Conservation (phyloP, 176 grass and related monocot species). For the Canna indica region DNA sequence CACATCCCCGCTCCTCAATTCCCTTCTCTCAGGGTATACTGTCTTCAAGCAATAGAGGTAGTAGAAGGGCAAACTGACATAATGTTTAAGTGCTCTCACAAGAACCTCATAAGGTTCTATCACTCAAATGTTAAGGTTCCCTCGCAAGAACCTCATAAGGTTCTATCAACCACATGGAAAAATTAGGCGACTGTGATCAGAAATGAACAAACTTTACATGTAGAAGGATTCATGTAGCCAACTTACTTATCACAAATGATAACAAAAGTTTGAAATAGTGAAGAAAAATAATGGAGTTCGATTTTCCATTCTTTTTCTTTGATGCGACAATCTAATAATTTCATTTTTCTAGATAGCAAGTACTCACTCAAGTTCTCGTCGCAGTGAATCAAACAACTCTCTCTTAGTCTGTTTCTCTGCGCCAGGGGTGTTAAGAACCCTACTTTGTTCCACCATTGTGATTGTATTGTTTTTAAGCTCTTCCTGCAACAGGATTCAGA, state of each 20-base stretch:
- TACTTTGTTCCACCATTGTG: conserved; percentile 97
- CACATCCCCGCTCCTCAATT: not conserved
- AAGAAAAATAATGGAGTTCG: too few species aligned
- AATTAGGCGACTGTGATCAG: not conserved
- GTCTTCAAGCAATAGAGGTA: not conserved
- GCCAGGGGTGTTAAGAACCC: conserved; percentile 74
- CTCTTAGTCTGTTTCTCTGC: conserved; percentile 94
- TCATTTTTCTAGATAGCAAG: conserved; percentile 2
- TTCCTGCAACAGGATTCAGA: conserved; percentile 41
- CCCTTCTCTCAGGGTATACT: not conserved
- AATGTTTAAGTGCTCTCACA: not conserved
- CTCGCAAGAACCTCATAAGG: not conserved
- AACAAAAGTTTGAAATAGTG: too few species aligned
- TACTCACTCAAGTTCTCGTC: conserved; percentile 82
- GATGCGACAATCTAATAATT: not conserved
- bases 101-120: too few species aligned
- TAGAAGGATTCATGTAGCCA: too few species aligned
- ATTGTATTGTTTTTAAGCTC: conserved; percentile 97
- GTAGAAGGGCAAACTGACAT: too few species aligned
- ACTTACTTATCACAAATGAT: too few species aligned
- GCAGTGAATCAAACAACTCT: conserved; percentile 81
- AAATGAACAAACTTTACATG: too few species aligned
- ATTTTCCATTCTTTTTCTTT: too few species aligned
- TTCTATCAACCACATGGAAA: not conserved
- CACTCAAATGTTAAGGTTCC: too few species aligned